Conservation (phyloP, 148 eudicot genomes). For the Hydrangea macrophylla region DNA sequence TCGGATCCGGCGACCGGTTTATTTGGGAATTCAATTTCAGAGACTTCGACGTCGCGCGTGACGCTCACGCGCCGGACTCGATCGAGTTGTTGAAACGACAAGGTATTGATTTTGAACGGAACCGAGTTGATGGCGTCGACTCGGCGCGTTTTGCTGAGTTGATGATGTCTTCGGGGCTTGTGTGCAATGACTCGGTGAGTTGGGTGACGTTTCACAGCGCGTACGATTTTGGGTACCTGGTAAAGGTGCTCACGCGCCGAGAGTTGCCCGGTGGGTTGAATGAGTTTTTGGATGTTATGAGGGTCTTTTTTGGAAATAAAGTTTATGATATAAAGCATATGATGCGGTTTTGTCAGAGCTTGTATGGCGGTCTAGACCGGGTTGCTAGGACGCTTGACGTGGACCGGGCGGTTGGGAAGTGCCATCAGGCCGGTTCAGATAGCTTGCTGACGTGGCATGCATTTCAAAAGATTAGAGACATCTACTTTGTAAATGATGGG, state of each 20-base stretch:
- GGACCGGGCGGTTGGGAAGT: conserved; percentile 64
- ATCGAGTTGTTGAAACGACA: conserved; percentile 41
- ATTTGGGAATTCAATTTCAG: conserved; percentile 71
- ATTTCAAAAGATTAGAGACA: conserved; percentile 51
- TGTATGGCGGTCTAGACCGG: conserved; percentile 70
- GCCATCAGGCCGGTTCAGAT: conserved; percentile 80
- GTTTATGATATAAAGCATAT: conserved; percentile 61
- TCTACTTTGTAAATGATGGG: conserved; percentile 37
- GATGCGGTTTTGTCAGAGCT: conserved; percentile 53
- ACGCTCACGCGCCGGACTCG: conserved; percentile 54
- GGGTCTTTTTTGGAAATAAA: conserved; percentile 40
- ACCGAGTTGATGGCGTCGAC: conserved; percentile 40
- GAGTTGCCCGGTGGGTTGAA: conserved; percentile 30
- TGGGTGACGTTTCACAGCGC: conserved; percentile 85
- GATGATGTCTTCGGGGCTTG: conserved; percentile 63
- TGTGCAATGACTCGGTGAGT: conserved; percentile 48
- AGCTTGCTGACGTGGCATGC: conserved; percentile 70
- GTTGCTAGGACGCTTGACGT: conserved; percentile 44
- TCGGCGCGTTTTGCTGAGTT: conserved; percentile 45
- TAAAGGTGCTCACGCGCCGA: conserved; percentile 64
- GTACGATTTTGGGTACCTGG: conserved; percentile 67
- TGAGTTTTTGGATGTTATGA: conserved; percentile 32
- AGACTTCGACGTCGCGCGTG: conserved; percentile 50
- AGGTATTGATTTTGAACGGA: conserved; percentile 52
- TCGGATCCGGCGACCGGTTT: conserved; percentile 21